Percentiles rank a stretch among this genome's conserved stretches.
These are phyloP conservation scores for Aspergillus sp. DNA, from an alignment of 2,329 filamentous ascomycete species.

Conservation along the genomic window DNA sequence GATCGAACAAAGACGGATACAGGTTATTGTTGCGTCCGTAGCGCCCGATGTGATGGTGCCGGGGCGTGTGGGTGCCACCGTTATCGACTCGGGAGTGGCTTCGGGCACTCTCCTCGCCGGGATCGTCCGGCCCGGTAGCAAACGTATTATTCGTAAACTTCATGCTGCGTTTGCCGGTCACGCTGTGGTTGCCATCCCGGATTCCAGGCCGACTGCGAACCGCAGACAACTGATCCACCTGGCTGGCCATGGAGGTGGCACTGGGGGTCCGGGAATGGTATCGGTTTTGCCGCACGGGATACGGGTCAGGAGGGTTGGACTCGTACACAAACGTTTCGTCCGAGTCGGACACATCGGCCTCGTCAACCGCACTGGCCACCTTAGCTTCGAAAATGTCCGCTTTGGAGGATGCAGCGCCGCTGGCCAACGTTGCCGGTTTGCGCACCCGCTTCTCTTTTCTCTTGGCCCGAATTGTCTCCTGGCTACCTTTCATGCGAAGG, in stretches of 20 bases:
- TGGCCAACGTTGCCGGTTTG: conserved; percentile 64
- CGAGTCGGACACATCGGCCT: conserved; percentile 93
- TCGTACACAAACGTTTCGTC: conserved; percentile 99
- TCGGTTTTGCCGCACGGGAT: conserved; percentile 62
- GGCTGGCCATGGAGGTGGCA: conserved; percentile 71
- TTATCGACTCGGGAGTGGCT: conserved; percentile 64
- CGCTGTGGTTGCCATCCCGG: conserved; percentile 64
- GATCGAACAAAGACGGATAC: conserved; percentile 73
- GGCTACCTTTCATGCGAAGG: conserved; percentile 81
- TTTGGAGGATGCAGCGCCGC: conserved; percentile 75
- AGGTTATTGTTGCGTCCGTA: conserved; percentile 68
- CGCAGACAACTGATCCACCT: conserved; percentile 48
- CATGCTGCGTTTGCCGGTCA: conserved; percentile 86
- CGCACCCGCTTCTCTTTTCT: conserved; percentile 87
- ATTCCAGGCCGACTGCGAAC: conserved; percentile 65
- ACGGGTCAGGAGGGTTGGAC: conserved; percentile 76
- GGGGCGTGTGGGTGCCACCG: conserved; percentile 57
- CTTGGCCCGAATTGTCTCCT: conserved; percentile 92
- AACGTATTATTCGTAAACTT: conserved; percentile 86
- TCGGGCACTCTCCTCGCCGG: conserved; percentile 64
- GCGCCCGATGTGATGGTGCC: conserved; percentile 79
- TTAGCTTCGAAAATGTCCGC: conserved; percentile 98
- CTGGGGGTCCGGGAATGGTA: conserved; percentile 95
- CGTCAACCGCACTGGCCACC: conserved; percentile 92
- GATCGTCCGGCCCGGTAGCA: conserved; percentile 64